Evolutionary conservation across 352 stramenopile genomes (phyloP).

Genomic region (Achlya hypogyna): DNA sequence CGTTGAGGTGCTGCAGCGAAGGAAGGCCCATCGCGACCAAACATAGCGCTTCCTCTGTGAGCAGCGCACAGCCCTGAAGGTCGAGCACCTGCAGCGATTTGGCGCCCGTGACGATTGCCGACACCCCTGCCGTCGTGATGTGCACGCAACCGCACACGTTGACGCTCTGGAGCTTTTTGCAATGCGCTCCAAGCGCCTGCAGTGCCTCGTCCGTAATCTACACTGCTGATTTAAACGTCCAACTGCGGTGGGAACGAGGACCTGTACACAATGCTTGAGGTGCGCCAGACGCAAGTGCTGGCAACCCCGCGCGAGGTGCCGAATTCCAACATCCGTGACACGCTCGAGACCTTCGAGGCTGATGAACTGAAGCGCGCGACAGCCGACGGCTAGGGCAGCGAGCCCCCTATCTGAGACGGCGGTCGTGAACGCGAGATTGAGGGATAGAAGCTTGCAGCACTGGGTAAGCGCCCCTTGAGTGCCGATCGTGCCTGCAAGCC

Average conservation of each 20-base stretch:
- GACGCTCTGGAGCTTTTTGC: constrained; percentile 39
- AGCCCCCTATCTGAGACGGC: constrained; percentile 53
- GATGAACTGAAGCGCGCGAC: constrained; percentile 51
- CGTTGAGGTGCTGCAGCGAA: constrained; percentile 51
- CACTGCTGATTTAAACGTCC: neutral
- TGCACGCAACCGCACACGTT: constrained; percentile 55
- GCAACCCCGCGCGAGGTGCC: constrained; percentile 40
- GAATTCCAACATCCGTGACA: constrained; percentile 41
- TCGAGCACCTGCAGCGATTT: constrained; percentile 51
- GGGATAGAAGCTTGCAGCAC: constrained; percentile 45
- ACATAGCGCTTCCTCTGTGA: constrained; percentile 62
- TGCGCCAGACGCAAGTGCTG: constrained; percentile 47
- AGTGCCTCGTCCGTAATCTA: constrained; percentile 40
- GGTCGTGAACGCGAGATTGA: constrained; percentile 56
- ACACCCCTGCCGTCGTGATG: constrained; percentile 44
- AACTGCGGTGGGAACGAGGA: neutral
- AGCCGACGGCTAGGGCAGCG: constrained; percentile 37
- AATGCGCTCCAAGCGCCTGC: constrained; percentile 37
- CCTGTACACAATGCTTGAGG: constrained; percentile 47
- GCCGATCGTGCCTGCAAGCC: constrained; percentile 53
- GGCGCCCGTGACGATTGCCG: constrained; percentile 41
- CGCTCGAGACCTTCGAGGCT: constrained; percentile 59
- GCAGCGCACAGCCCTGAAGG: constrained; percentile 52
- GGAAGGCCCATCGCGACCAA: constrained; percentile 41
- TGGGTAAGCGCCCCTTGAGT: constrained; percentile 54